phyloP scores from a whole-genome alignment of 768 basidiomycete species.

The Russula abietina region DNA sequence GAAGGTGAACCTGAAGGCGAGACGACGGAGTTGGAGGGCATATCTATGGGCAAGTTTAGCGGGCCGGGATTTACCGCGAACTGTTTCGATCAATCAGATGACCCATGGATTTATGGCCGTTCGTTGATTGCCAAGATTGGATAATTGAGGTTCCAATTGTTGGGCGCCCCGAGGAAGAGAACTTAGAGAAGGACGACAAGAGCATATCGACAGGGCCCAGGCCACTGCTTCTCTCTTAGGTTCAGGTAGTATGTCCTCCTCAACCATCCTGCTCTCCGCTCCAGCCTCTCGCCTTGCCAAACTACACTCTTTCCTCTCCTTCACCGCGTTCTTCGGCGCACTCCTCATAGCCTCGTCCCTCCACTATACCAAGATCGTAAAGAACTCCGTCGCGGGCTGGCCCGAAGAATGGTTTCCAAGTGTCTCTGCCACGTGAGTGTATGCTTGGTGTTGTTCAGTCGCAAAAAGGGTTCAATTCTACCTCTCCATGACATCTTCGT shows the following conservation, averaged over 20 bases:
- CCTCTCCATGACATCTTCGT: too few relatives aligned
- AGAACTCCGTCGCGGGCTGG: conserved; percentile 75
- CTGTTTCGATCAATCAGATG: too few relatives aligned
- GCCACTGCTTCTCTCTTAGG: not conserved
- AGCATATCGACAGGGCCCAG: not conserved
- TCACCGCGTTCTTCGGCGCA: conserved; percentile 58
- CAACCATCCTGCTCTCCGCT: conserved; percentile 27
- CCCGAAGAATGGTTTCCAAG: conserved; percentile 91
- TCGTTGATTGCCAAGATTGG: not conserved
- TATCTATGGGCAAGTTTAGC: not conserved
- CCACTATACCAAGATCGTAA: conserved; percentile 82
- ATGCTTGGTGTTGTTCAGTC: not conserved
- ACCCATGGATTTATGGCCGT: not conserved
- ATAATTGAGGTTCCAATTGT: not conserved
- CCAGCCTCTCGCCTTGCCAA: conserved; percentile 52
- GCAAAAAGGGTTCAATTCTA: too few relatives aligned
- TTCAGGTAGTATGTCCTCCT: not conserved
- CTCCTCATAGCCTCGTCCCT: conserved; percentile 57
- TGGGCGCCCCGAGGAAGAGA: not conserved
- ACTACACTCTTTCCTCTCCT: conserved; percentile 60
- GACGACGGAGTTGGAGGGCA: not conserved
- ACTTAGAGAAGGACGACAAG: not conserved
- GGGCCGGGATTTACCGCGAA: not conserved
- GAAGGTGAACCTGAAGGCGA: too few relatives aligned
- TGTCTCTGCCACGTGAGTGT: conserved; percentile 71